Evolutionary conservation across 2,329 filamentous ascomycete species (phyloP).

Genomic region (Fusarium palustre): DNA sequence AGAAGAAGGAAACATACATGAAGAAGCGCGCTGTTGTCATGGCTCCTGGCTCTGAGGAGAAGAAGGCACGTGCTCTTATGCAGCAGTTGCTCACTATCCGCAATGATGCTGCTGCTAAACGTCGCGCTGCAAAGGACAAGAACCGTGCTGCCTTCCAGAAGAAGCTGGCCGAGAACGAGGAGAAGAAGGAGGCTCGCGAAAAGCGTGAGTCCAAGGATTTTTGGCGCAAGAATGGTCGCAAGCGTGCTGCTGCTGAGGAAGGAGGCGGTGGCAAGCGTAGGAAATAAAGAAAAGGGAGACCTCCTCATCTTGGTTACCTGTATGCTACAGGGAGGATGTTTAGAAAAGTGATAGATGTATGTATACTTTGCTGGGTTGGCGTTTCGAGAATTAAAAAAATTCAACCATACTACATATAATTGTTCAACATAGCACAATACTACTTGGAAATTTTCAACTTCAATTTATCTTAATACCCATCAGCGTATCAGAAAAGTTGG

Average conservation of each 20-base stretch:
- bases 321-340: conserved; percentile 1
- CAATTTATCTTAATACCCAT: background rate
- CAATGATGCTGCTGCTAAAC: conserved; percentile 90
- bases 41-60: conserved; percentile 84
- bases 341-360: conserved; percentile 30
- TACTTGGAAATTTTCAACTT: conserved; percentile 2
- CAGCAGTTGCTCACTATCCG: conserved; percentile 91
- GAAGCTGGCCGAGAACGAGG: conserved; percentile 83
- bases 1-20: conserved; percentile 86
- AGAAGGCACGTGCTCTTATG: conserved; percentile 87
- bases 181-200: conserved; percentile 88
- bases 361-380: conserved; percentile 43
- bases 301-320: background rate
- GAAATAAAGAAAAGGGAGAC: conserved; percentile 35
- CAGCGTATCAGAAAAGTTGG: too few relatives aligned
- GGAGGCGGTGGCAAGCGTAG: conserved; percentile 55
- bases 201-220: conserved; percentile 93
- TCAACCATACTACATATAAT: conserved; percentile 9
- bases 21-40: conserved; percentile 95
- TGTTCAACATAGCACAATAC: background rate
- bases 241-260: conserved; percentile 61
- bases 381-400: conserved; percentile 41
- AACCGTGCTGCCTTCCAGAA: conserved; percentile 82
- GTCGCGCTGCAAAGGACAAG: conserved; percentile 88
- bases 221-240: conserved; percentile 90